These are phyloP conservation scores for Musa beccarii DNA, from an alignment of 176 grass and related monocot species.

Conservation along the genomic window DNA sequence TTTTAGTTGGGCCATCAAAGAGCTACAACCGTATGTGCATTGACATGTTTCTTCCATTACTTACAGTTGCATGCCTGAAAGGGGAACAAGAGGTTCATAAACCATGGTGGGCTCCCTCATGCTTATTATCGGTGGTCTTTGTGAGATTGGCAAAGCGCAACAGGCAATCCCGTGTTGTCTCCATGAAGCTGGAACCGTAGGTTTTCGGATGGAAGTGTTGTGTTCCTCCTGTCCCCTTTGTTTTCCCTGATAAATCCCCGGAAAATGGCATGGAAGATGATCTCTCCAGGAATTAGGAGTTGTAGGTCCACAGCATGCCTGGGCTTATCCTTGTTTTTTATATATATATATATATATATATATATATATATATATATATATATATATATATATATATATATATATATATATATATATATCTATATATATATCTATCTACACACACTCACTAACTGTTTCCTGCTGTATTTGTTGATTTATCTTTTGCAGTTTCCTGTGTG, in stretches of 20 bases:
- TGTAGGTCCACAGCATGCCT: neutral
- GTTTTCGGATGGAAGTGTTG: neutral
- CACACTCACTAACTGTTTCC: neutral
- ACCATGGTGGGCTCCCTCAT: slow-evolving; percentile 89
- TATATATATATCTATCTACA: neutral
- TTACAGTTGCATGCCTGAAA: slow-evolving; percentile 78
- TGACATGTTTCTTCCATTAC: neutral
- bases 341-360: neutral
- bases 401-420: neutral
- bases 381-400: neutral
- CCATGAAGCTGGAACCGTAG: slow-evolving; percentile 78
- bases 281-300: neutral
- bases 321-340: neutral
- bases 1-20: too few species aligned
- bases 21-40: neutral
- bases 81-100: slow-evolving; percentile 84
- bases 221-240: neutral
- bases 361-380: neutral
- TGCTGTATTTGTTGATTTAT: slow-evolving; percentile 1
- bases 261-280: neutral
- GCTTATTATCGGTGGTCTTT: slow-evolving; percentile 79
- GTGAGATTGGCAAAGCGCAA: slow-evolving; percentile 59
- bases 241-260: neutral
- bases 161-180: slow-evolving; percentile 76
- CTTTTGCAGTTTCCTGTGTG: neutral